A percentile compares a stretch with the other conserved stretches of the same genome.
Evolutionary conservation across 2,329 filamentous ascomycete genomes (phyloP).

Genomic region (Alternaria tenuissima): DNA sequence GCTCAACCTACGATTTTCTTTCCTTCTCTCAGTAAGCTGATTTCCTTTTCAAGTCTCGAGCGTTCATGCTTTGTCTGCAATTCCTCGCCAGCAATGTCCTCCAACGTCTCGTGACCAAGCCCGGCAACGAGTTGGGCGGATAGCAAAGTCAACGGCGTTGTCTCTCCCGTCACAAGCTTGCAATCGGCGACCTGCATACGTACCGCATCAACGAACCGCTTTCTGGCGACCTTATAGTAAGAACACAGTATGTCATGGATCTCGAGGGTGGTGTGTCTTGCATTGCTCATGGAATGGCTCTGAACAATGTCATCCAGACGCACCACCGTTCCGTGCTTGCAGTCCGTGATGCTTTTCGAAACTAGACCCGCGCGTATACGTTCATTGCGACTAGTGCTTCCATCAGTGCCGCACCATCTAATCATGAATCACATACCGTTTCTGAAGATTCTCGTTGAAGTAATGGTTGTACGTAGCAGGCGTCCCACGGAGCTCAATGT

Average conservation of each 20-base stretch:
- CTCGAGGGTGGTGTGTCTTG: background rate
- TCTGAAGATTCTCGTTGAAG: background rate
- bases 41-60: no score
- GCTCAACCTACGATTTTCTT: no score
- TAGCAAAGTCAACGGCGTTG: background rate
- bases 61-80: no score
- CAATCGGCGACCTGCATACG: background rate
- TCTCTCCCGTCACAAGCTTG: background rate
- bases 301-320: no score
- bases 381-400: no score
- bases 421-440: background rate
- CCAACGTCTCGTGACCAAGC: background rate
- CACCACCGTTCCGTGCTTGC: no score
- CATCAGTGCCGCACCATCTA: no score
- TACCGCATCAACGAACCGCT: conserved; percentile 9
- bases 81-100: conserved; percentile 1
- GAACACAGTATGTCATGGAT: conserved; percentile 9
- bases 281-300: background rate
- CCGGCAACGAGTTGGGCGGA: background rate
- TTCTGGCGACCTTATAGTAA: conserved; percentile 5
- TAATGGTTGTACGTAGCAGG: background rate
- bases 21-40: no score
- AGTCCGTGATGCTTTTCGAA: no score
- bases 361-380: no score
- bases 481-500: no score